Conservation (phyloP, 306 rosid genomes). For the Cajanus cajan region DNA sequence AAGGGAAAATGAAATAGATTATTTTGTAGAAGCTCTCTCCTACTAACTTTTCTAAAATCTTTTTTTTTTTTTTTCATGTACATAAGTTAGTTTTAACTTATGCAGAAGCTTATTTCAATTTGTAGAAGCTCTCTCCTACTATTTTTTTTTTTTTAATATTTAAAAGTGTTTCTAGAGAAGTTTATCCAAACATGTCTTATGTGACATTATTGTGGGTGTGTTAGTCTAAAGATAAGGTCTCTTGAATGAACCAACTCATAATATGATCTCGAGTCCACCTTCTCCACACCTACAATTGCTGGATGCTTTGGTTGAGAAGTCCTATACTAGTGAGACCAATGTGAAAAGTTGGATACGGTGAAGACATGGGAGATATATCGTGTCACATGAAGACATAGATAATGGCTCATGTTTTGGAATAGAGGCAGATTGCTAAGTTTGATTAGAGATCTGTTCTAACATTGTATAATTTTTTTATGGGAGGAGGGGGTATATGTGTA, state of each 20-base stretch:
- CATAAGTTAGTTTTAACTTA: no score
- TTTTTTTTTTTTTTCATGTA: no score
- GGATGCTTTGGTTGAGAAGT: no score
- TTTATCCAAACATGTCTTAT: no score
- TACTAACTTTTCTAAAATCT: no score
- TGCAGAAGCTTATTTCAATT: no score
- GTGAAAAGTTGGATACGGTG: not conserved
- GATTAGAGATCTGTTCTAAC: not conserved
- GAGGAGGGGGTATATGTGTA: not conserved
- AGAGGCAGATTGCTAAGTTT: not conserved
- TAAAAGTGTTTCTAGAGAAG: no score
- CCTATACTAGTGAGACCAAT: not conserved
- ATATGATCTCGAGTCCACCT: not conserved
- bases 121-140: no score
- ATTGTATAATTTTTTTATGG: not conserved
- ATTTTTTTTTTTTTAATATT: no score
- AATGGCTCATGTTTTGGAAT: not conserved
- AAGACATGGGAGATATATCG: not conserved
- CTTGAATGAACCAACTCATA: not conserved
- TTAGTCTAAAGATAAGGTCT: not conserved
- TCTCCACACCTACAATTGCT: no score
- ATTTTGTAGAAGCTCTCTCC: no score
- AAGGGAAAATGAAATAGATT: no score
- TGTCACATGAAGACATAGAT: not conserved
- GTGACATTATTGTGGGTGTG: not conserved